phyloP scores from a whole-genome alignment of 192 early-diverging fungal genomes.

The Coemansia sp. region DNA sequence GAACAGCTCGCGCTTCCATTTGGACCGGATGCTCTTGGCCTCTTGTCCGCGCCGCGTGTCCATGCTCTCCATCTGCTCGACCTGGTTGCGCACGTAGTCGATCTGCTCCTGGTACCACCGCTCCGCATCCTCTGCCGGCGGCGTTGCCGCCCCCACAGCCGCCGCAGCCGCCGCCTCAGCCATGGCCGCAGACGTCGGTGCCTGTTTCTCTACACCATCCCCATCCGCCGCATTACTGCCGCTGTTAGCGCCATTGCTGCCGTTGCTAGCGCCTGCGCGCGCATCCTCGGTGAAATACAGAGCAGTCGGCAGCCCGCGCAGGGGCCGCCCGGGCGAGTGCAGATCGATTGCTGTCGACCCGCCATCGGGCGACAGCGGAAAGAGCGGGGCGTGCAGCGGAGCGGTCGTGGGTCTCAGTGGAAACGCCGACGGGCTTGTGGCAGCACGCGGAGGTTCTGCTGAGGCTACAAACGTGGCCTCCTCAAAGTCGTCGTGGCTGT shows the following conservation, averaged over 20 bases:
- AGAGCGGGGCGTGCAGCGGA: conserved; percentile 28
- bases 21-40: conserved; percentile 34
- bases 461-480: conserved; percentile 34
- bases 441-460: neutral
- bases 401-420: neutral
- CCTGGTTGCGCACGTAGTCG: conserved; percentile 49
- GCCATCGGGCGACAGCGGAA: conserved; percentile 19
- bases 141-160: conserved; percentile 15
- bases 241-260: neutral
- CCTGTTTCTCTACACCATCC: no score
- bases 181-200: neutral
- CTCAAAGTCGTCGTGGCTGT: conserved; percentile 28
- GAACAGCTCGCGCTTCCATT: conserved; percentile 63
- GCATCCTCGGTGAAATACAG: conserved; percentile 3
- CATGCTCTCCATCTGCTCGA: conserved; percentile 45
- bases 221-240: neutral
- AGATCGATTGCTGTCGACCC: conserved; percentile 22
- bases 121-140: conserved; percentile 29
- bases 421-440: no score
- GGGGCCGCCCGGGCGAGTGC: conserved; percentile 4
- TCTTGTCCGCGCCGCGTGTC: conserved; percentile 43
- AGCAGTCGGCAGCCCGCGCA: conserved; percentile 13
- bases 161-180: conserved; percentile 11
- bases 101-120: conserved; percentile 50
- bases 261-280: neutral